These are phyloP conservation scores for Leccinum disarticulatum DNA, from an alignment of 768 basidiomycete genomes.

Conservation along the genomic window DNA sequence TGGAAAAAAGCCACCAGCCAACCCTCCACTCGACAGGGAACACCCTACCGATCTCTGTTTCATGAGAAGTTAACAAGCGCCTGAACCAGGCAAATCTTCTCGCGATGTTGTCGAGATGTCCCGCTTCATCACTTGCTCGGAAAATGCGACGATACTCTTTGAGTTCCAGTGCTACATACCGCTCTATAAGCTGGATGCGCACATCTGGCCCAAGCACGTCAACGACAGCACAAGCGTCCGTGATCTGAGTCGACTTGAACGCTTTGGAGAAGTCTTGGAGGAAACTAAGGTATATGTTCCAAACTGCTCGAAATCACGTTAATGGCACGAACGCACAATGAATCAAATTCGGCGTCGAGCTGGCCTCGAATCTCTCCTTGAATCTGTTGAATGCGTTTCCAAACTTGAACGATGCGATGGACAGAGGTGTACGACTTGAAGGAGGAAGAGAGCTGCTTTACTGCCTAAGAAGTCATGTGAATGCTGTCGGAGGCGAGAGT, in stretches of 20 bases:
- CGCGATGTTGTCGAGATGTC: constrained; percentile 92
- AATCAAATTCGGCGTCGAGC: constrained; percentile 89
- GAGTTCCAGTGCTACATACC: constrained; percentile 86
- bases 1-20: constrained; percentile 74
- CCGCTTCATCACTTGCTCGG: constrained; percentile 89
- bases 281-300: constrained; percentile 51
- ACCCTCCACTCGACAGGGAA: constrained; percentile 90
- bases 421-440: constrained; percentile 82
- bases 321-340: constrained; percentile 62
- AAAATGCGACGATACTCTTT: constrained; percentile 98
- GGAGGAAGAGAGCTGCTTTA: constrained; percentile 78
- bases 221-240: constrained; percentile 84
- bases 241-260: constrained; percentile 61
- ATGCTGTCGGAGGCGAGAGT: constrained; percentile 15
- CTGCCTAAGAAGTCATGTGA: constrained; percentile 52
- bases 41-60: constrained; percentile 78
- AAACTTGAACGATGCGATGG: constrained; percentile 72
- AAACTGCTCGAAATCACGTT: not conserved
- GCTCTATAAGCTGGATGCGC: constrained; percentile 76
- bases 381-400: constrained; percentile 76
- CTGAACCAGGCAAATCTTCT: constrained; percentile 96
- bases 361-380: constrained; percentile 80
- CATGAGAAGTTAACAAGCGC: constrained; percentile 79
- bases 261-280: constrained; percentile 72
- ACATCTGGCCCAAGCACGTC: constrained; percentile 88